Base-by-base conservation (phyloP, 805 yeast species). In the Kodamaea kaohsiungensis region DNA sequence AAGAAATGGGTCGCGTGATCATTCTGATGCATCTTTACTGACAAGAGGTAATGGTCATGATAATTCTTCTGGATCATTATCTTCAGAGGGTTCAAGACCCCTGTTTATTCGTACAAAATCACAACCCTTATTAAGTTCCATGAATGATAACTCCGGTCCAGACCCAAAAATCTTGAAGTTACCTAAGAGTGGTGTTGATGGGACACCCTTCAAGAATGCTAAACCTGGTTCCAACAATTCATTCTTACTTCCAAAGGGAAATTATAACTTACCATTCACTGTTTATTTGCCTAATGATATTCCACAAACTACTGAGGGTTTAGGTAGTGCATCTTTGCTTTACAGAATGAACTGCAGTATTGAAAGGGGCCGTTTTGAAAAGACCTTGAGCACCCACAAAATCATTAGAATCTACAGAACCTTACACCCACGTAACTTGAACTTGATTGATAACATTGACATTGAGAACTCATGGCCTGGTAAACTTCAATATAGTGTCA, bases 381-480 rank as follows among this genome's bases (percentile, higher is more conserved):
- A 76, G 53, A 59, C 72, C 0, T 55, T 69, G 39, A 54, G 59
- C 16, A 71, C 64, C 33, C 57, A 68, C 12, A 77, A 76, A 53
- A 77, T 77, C 57, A 50, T 82, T 2, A 65, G 85, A 27, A 65
- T 82, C 7, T 64, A 76, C 7, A 66, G 85, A 54, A 75, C 80
- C 0, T 70, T 78, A 15, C 72, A 78, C 18, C 74, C 76, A 0
- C 64, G 71, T 10, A 77, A 71, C 61, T 53, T 75, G 40, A 65
- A 70, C 39, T 61, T 78, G 16, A 62, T 66, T 33, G 82, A 80
- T 57, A 75, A 73, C 46, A 72, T 79, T 43, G 78, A 80, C 22
- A 73, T 81, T 48, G 74, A 73, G 55, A 80, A 79, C 59, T 70
- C 77, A 1, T 82, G 86, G 86, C 78, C 83, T 0, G 76, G 75